phyloP scores from a whole-genome alignment of 2,329 filamentous ascomycete species.

The Allantophomopsis cytisporea region DNA sequence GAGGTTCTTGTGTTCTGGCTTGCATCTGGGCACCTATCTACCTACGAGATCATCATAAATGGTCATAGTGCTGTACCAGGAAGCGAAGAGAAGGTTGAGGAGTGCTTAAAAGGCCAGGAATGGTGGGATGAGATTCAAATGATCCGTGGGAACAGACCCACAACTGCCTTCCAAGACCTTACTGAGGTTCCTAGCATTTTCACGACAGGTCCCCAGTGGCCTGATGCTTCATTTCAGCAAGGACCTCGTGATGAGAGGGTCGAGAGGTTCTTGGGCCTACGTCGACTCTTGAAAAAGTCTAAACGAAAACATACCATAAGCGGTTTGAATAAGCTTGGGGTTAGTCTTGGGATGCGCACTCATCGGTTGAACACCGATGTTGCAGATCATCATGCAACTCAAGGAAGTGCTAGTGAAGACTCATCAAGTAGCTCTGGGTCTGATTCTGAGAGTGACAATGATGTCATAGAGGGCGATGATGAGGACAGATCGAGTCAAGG shows the following conservation, averaged over 20 bases:
- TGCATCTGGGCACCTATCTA: constrained; percentile 55
- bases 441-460: constrained; percentile 25
- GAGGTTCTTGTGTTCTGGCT: constrained; percentile 72
- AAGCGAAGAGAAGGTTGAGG: constrained; percentile 46
- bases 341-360: constrained; percentile 63
- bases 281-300: constrained; percentile 46
- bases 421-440: constrained; percentile 20
- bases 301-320: constrained; percentile 21
- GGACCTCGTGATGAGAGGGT: constrained; percentile 26
- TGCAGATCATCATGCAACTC: constrained; percentile 21
- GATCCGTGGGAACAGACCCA: constrained; percentile 25
- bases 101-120: constrained; percentile 53
- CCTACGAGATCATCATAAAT: constrained; percentile 70
- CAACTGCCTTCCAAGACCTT: constrained; percentile 25
- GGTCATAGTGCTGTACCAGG: constrained; percentile 43
- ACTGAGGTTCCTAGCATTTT: constrained; percentile 28
- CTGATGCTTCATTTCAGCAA: constrained; percentile 36
- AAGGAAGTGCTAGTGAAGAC: constrained; percentile 29
- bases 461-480: constrained; percentile 21
- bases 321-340: constrained; percentile 34
- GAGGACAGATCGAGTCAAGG: constrained; percentile 8
- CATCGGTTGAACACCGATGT: constrained; percentile 42
- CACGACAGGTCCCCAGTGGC: constrained; percentile 28
- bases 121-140: constrained; percentile 73
- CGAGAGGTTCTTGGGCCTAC: constrained; percentile 39